Evolutionary conservation across 2,329 filamentous ascomycete species (phyloP).

Genomic region (Scortechinia acanthostroma): DNA sequence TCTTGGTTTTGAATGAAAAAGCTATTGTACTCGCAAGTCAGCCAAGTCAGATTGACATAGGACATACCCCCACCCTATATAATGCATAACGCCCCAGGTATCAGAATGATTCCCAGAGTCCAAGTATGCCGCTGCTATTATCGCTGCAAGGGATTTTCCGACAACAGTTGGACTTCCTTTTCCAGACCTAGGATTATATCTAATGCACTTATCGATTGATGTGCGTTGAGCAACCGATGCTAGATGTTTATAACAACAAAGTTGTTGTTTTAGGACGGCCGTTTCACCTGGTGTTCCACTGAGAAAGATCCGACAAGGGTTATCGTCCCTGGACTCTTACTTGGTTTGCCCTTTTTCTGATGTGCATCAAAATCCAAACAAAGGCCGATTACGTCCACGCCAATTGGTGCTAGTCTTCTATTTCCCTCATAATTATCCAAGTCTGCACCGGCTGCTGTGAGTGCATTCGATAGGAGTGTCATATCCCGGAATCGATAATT

Average conservation of each 20-base stretch:
- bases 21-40: too few species aligned
- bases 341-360: neutral
- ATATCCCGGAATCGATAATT: neutral
- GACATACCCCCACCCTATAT: neutral
- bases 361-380: neutral
- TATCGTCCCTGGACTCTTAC: too few species aligned
- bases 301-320: too few species aligned
- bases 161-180: neutral
- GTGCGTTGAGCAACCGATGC: neutral
- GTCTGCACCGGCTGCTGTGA: neutral
- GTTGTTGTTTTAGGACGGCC: too few species aligned
- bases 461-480: neutral
- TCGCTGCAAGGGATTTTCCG: neutral
- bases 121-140: constrained; percentile 1
- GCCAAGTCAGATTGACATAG: too few species aligned
- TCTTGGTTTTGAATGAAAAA: neutral
- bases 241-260: too few species aligned
- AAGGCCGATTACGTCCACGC: neutral
- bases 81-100: neutral
- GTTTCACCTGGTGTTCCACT: too few species aligned
- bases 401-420: neutral
- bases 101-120: neutral
- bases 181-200: neutral
- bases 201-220: neutral
- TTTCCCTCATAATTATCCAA: neutral